phyloP scores from a whole-genome alignment of 805 yeast genomes.

The Candida adriatica region DNA sequence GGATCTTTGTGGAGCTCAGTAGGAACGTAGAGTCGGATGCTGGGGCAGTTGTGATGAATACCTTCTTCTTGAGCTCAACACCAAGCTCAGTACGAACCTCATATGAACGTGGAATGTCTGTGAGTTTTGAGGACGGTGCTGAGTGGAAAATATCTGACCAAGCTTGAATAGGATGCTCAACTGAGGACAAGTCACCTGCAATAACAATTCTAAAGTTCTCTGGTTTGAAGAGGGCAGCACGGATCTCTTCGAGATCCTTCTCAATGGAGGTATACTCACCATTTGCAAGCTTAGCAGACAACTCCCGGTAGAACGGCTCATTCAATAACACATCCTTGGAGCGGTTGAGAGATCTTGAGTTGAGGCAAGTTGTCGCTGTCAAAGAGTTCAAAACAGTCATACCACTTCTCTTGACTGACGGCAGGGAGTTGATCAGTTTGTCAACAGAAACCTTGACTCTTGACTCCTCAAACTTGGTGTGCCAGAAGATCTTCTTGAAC shows the following conservation, averaged over 20 bases:
- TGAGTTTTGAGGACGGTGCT: conserved; percentile 8
- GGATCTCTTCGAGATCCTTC: conserved; percentile 44
- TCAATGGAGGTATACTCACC: conserved; percentile 45
- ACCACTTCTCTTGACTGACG: conserved; percentile 36
- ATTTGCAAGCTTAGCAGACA: conserved; percentile 42
- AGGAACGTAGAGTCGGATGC: conserved; percentile 79
- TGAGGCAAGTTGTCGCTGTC: conserved; percentile 45
- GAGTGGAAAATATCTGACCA: conserved; percentile 39
- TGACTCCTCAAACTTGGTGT: conserved; percentile 62
- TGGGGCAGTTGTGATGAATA: conserved; percentile 65
- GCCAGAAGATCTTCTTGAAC: conserved; percentile 60
- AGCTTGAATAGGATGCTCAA: conserved; percentile 48
- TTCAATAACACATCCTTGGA: conserved; percentile 59
- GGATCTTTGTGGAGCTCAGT: conserved; percentile 51
- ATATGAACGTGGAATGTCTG: conserved; percentile 45
- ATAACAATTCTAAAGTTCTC: conserved; percentile 62
- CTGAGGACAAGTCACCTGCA: conserved; percentile 54
- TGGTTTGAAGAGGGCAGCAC: conserved; percentile 43
- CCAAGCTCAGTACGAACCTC: conserved; percentile 55
- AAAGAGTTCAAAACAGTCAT: conserved; percentile 57
- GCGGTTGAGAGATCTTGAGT: conserved; percentile 55
- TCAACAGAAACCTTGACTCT: conserved; percentile 56
- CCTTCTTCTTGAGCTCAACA: conserved; percentile 39
- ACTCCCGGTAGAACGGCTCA: conserved; percentile 47
- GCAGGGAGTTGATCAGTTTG: conserved; percentile 33